Base-by-base conservation (phyloP, 2,329 filamentous ascomycete genomes). In the Exophiala spinifera region DNA sequence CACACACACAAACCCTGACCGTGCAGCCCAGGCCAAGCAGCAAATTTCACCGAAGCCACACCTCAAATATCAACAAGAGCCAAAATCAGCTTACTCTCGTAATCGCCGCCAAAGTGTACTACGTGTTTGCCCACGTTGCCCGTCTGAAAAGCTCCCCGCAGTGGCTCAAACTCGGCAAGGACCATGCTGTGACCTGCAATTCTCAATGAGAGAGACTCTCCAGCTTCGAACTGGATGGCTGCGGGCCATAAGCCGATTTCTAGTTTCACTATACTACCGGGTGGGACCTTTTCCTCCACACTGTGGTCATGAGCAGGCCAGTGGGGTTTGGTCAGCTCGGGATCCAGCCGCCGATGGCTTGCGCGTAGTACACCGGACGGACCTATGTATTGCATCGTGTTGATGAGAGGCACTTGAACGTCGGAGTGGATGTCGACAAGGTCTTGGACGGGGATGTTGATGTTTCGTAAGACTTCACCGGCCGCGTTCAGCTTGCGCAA, bases 171-270 rank as follows among this genome's bases (percentile, higher is more conserved):
- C n/a, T 54, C 55, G 1, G 55, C 46, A 14, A 57, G 20, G 7
- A 46, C 55, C 55, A 57, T 57, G 1, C 50, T 53, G 46, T 57
- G 53, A 2, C 55, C 55, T 5, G 46, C 44, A 17, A 57, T 54
- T 46, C 54, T 50, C 36, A 57, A 28, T 19, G 46, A 17, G 8
- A 57, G 21, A 0, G 33, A 46, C 31, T 77, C 72, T 0, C 72
- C 75, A 8, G 66, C 71, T 3, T 77, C 74, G 59, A 72, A 79
- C n/a, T 76, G 72, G 0, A 76, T 66, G 0, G 75, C 75, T 69
- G 75, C 73, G 0, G 71, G 69, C 75, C 74, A 78, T 13, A 79
- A 74, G 0, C 74, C 74, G 53, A 79, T 77, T 45, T 78, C 72
- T 8, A 78, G 63, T 61, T 70, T 70, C 4, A 77, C 74, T 15